Evolutionary conservation across 2,329 filamentous ascomycete species (phyloP), one percentile per base, ranked within the genome.

Genomic region (Colletotrichum tanaceti): DNA sequence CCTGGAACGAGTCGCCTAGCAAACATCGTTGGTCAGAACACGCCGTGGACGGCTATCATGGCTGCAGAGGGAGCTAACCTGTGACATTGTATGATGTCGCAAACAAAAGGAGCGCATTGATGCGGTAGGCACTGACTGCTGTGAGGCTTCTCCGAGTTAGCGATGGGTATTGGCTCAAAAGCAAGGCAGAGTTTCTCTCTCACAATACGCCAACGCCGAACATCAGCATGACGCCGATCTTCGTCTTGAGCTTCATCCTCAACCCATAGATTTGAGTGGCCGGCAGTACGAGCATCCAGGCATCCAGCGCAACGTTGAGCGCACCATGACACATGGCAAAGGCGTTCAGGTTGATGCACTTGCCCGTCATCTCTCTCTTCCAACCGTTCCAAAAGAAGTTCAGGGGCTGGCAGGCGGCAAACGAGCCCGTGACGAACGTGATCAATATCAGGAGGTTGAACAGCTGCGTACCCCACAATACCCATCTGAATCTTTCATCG

Each of bases 241-340:
- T 82, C 72, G 79, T 79, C 71, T 77, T 77, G 57, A 71, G 73
- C 44, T 74, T 73, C 55, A 81, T 67, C 2, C 75, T 71, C 35
- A 81, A 70, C 2, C 72, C 60, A 4, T 74, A 65, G 4, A 81
- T 53, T n/a, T 79, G 75, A 6, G 76, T 75, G 13, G 84, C 76
- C 0, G 84, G 83, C 4, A 85, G 71, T 0, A 75, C 74, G 39
- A 85, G 76, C 57, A 83, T 81, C 57, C 79, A 72, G 5, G 82
- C 20, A 69, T 86, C 83, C 24, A 82, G 78, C 0, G 77, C 67
- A 38, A 86, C 84, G 62, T 82, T 84, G 57, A 84, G 75, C 0
- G 71, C 77, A 1, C 83, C 79, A 60, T 77, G 77, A 24, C 78
- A 73, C 75, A 82, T 84, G 35, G 74, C 76, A 35, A 81, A 79